Conservation (phyloP, 2,329 filamentous ascomycete genomes). For the Colletotrichum coccodes region DNA sequence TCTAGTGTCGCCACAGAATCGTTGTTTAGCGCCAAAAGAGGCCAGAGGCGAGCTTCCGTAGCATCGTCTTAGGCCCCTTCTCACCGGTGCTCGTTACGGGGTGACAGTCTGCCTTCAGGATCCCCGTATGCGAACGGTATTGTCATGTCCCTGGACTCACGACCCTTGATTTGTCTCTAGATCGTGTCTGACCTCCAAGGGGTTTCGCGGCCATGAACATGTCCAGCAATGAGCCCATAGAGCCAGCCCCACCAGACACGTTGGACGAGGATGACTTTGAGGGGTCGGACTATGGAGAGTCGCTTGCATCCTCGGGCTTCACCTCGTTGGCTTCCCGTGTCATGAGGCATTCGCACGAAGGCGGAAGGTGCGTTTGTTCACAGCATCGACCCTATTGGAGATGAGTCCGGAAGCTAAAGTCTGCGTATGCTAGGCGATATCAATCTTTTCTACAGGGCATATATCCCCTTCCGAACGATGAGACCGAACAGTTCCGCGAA, state of each 20-base stretch:
- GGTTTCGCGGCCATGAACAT: constrained; percentile 14
- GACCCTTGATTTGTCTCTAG: not conserved
- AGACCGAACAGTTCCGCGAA: constrained; percentile 60
- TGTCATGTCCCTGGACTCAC: not conserved
- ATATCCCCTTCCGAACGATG: constrained; percentile 64
- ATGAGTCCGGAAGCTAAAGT: constrained; percentile 1
- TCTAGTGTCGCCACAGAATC: not conserved
- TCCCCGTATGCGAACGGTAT: not conserved
- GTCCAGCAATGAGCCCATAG: constrained; percentile 27
- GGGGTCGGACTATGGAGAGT: constrained; percentile 52
- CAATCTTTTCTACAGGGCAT: constrained; percentile 57
- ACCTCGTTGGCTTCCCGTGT: constrained; percentile 45
- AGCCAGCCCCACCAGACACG: constrained; percentile 22
- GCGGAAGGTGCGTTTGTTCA: constrained; percentile 31
- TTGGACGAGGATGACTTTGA: constrained; percentile 34
- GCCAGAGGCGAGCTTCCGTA: too few species aligned
- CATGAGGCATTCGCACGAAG: constrained; percentile 32
- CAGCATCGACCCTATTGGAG: not conserved
- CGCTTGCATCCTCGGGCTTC: constrained; percentile 50
- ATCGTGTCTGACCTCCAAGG: not conserved
- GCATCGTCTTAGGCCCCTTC: not conserved
- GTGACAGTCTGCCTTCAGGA: not conserved
- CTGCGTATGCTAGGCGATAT: constrained; percentile 52
- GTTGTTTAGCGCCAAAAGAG: too few species aligned
- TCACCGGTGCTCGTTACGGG: not conserved